Conservation (phyloP, 768 basidiomycete species). For the Tylopilus intermedius region DNA sequence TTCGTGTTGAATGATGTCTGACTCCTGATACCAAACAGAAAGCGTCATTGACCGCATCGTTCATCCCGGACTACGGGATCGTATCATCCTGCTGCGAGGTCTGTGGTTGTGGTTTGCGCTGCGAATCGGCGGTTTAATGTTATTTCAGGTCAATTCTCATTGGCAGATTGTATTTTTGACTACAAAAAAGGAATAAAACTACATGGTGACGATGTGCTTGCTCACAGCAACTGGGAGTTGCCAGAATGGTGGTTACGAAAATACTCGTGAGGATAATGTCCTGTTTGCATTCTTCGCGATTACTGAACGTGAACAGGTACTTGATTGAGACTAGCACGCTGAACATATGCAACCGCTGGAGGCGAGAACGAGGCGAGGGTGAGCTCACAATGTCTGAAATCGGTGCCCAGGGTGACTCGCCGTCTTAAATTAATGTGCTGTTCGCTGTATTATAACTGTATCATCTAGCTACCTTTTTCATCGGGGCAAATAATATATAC, state of each 20-base stretch:
- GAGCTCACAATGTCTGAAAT: slow-evolving; percentile 61
- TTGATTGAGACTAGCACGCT: slow-evolving; percentile 72
- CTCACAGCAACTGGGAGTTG: slow-evolving; percentile 87
- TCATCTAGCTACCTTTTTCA: neutral
- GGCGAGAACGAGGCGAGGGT: slow-evolving; percentile 72
- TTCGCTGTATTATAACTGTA: slow-evolving; percentile 8
- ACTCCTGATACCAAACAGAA: slow-evolving; percentile 43
- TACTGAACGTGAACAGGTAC: slow-evolving; percentile 44
- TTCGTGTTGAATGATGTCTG: neutral
- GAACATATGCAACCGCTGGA: slow-evolving; percentile 79
- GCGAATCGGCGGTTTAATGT: slow-evolving; percentile 5
- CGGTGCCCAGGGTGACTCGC: slow-evolving; percentile 33
- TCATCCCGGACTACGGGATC: slow-evolving; percentile 85
- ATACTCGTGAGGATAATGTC: slow-evolving; percentile 52
- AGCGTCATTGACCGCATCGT: slow-evolving; percentile 87
- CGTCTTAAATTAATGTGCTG: slow-evolving; percentile 14
- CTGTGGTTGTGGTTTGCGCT: slow-evolving; percentile 15
- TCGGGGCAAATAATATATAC: slow-evolving; percentile 11
- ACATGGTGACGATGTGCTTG: slow-evolving; percentile 90
- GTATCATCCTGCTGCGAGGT: slow-evolving; percentile 87
- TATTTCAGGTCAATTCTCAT: slow-evolving; percentile 62
- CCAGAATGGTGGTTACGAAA: slow-evolving; percentile 76
- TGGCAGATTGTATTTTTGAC: slow-evolving; percentile 76
- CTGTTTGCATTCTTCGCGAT: neutral
- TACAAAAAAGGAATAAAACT: slow-evolving; percentile 65